A percentile compares a stretch with the other conserved stretches of the same genome.
These are phyloP conservation scores for Naganishia sp. DNA, from an alignment of 1,284 basidiomycete species.

Conservation along the genomic window DNA sequence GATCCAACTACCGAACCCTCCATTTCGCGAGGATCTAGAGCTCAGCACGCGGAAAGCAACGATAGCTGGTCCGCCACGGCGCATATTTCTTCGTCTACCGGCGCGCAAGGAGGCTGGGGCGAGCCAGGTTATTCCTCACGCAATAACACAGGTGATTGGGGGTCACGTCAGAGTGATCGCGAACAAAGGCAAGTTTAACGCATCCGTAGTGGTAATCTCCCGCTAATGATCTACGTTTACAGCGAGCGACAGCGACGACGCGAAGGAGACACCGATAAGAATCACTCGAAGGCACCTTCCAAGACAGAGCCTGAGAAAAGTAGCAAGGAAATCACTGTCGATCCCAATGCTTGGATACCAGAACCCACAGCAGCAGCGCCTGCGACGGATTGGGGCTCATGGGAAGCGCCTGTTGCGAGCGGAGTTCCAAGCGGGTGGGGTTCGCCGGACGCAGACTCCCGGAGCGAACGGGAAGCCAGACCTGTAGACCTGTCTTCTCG, in stretches of 20 bases:
- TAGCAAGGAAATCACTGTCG: not conserved
- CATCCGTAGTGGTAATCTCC: too few relatives aligned
- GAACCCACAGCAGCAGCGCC: not conserved
- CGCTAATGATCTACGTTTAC: too few relatives aligned
- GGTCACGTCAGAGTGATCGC: too few relatives aligned
- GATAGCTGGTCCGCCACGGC: not conserved
- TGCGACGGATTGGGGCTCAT: slow-evolving; percentile 6
- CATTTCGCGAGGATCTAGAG: not conserved
- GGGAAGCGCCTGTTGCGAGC: not conserved
- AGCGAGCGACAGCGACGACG: too few relatives aligned
- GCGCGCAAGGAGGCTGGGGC: too few relatives aligned
- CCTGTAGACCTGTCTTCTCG: too few relatives aligned
- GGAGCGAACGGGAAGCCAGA: not conserved
- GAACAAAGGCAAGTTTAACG: too few relatives aligned
- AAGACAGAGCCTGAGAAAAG: not conserved
- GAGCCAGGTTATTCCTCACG: too few relatives aligned
- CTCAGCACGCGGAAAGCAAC: not conserved
- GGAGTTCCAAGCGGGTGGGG: slow-evolving; percentile 7
- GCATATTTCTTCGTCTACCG: too few relatives aligned
- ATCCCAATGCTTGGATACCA: slow-evolving; percentile 15
- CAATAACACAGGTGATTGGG: too few relatives aligned
- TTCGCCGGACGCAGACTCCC: not conserved
- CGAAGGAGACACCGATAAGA: not conserved
- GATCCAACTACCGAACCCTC: too few relatives aligned
- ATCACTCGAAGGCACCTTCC: not conserved